phyloP scores from a whole-genome alignment of 179 eudicot genomes.

The Sideroxylon spinosum region DNA sequence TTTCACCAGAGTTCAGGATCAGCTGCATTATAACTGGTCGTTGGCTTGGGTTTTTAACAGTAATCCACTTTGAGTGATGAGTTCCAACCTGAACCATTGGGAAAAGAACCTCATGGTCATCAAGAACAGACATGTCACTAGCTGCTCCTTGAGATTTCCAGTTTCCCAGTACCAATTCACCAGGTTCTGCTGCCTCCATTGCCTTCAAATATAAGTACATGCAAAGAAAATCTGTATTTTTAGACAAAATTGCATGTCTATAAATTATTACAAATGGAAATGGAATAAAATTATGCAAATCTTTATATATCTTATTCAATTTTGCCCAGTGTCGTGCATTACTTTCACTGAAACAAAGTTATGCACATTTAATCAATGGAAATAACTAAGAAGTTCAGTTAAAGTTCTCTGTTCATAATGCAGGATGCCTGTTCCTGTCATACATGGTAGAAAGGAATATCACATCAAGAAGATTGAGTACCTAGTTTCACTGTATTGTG shows the following conservation, averaged over 20 bases:
- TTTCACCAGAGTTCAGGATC: slow-evolving; percentile 53
- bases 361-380: background rate
- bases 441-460: background rate
- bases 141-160: slow-evolving; percentile 61
- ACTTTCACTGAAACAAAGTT: background rate
- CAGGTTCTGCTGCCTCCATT: slow-evolving; percentile 40
- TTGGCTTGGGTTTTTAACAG: slow-evolving; percentile 64
- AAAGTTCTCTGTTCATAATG: background rate
- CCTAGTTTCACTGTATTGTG: background rate
- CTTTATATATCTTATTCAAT: background rate
- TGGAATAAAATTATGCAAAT: background rate
- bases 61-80: slow-evolving; percentile 47
- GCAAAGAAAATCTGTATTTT: background rate
- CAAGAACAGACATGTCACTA: slow-evolving; percentile 47
- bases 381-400: background rate
- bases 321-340: background rate
- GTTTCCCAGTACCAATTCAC: slow-evolving; percentile 50
- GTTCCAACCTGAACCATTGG: slow-evolving; percentile 55
- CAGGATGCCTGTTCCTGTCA: background rate
- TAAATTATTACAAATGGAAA: background rate
- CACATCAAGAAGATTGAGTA: background rate
- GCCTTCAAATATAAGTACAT: slow-evolving; percentile 28
- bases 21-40: slow-evolving; percentile 71
- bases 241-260: background rate
- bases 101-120: slow-evolving; percentile 50